These are phyloP conservation scores for Russula foetens DNA, from an alignment of 768 basidiomycete species.

Conservation along the genomic window DNA sequence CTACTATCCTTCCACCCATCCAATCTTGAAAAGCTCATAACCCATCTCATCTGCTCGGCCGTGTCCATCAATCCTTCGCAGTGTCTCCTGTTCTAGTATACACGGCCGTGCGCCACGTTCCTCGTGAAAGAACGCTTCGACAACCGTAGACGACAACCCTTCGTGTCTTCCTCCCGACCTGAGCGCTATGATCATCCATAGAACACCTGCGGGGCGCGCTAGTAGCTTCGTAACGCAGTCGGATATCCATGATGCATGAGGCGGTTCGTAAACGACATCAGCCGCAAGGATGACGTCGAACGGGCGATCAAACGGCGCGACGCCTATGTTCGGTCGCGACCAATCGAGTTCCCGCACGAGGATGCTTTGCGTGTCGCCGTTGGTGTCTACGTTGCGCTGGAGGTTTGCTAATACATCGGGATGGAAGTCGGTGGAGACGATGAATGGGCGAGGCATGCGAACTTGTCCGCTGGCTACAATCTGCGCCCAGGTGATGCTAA, in stretches of 20 bases:
- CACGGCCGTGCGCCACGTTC: slow-evolving; percentile 28
- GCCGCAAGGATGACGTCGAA: slow-evolving; percentile 74
- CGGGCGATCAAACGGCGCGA: slow-evolving; percentile 29
- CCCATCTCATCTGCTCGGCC: slow-evolving; percentile 64
- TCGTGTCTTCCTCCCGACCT: slow-evolving; percentile 58
- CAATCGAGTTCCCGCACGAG: slow-evolving; percentile 55
- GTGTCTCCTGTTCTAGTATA: slow-evolving; percentile 39
- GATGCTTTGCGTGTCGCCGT: slow-evolving; percentile 34
- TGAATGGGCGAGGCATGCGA: slow-evolving; percentile 23
- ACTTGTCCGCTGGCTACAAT: slow-evolving; percentile 26
- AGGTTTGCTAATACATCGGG: slow-evolving; percentile 68
- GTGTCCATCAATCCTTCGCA: slow-evolving; percentile 44
- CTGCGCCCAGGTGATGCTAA: slow-evolving; percentile 62
- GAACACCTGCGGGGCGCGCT: slow-evolving; percentile 35
- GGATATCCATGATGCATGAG: slow-evolving; percentile 64
- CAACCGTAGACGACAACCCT: slow-evolving; percentile 49
- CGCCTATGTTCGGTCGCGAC: slow-evolving; percentile 35
- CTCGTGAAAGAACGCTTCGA: slow-evolving; percentile 38
- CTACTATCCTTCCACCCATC: slow-evolving; percentile 39
- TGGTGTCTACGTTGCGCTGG: slow-evolving; percentile 45
- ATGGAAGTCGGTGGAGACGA: slow-evolving; percentile 76
- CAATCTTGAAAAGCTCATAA: slow-evolving; percentile 64
- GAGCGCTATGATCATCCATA: slow-evolving; percentile 68
- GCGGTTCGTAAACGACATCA: slow-evolving; percentile 68
- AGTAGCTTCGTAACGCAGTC: slow-evolving; percentile 49